Evolutionary conservation across 2,329 filamentous ascomycete genomes (phyloP).

Genomic region (Albophoma yamanashiensis): DNA sequence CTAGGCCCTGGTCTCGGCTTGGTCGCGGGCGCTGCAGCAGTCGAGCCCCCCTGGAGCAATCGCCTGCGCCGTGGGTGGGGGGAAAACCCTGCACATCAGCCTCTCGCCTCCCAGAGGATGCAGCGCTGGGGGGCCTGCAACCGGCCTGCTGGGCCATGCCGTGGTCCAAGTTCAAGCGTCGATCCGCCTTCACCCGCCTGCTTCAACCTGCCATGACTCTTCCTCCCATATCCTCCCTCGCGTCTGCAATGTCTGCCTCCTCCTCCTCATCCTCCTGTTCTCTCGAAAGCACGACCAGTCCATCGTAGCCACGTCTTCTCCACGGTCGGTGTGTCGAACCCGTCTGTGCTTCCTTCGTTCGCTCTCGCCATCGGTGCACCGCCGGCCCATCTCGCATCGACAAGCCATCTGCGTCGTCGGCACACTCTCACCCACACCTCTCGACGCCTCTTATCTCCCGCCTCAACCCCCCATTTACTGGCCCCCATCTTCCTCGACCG

Average conservation of each 20-base stretch:
- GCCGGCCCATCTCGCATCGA: not conserved
- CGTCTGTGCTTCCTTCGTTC: not conserved
- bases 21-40: not conserved
- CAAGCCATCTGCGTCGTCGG: not conserved
- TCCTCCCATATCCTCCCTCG: slow-evolving; percentile 1
- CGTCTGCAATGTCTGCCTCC: slow-evolving; percentile 3
- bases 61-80: not conserved
- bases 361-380: not conserved
- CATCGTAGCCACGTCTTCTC: not conserved
- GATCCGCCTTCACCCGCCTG: slow-evolving; percentile 3
- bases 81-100: not conserved
- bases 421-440: not conserved
- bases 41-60: not conserved
- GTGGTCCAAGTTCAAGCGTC: slow-evolving; percentile 1
- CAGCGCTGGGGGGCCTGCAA: slow-evolving; percentile 2
- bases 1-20: not conserved
- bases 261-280: not conserved
- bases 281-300: not conserved
- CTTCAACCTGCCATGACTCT: not conserved
- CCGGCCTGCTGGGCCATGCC: slow-evolving; percentile 3
- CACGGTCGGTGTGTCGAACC: not conserved
- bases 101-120: not conserved
- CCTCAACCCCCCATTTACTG: not conserved
- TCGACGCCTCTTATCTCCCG: not conserved
- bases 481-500: not conserved